Conservation (phyloP, 2,329 filamentous ascomycete genomes). For the Septoria petroselini region DNA sequence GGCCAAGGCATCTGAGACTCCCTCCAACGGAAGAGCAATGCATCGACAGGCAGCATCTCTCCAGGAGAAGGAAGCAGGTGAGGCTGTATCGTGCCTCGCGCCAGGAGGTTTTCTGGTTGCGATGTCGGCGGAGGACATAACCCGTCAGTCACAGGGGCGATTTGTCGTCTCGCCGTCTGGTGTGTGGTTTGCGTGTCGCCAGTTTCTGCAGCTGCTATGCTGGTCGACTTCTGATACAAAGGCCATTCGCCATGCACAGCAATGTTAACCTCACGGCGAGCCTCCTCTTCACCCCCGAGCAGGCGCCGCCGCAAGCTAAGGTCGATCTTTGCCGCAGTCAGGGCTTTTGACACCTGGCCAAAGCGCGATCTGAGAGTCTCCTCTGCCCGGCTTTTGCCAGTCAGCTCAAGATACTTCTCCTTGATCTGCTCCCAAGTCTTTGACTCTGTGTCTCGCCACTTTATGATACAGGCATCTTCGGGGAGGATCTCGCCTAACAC, state of each 20-base stretch:
- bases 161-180: too few relatives aligned
- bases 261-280: constrained; percentile 3
- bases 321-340: constrained; percentile 4
- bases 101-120: not conserved
- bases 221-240: not conserved
- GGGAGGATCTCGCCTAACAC: constrained; percentile 15
- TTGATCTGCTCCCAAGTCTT: constrained; percentile 15
- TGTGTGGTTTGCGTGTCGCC: too few relatives aligned
- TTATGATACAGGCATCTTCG: constrained; percentile 17
- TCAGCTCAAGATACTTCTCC: constrained; percentile 5
- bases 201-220: not conserved
- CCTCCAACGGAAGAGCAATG: constrained; percentile 17
- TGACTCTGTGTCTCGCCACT: constrained; percentile 20
- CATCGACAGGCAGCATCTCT: constrained; percentile 12
- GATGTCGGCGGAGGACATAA: too few relatives aligned
- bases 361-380: constrained; percentile 17
- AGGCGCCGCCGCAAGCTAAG: constrained; percentile 7
- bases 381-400: not conserved
- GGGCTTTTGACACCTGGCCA: constrained; percentile 11
- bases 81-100: not conserved
- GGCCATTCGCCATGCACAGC: constrained; percentile 1
- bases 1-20: constrained; percentile 10
- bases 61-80: not conserved
- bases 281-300: constrained; percentile 13
- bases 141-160: too few relatives aligned